Base-by-base conservation (phyloP, 768 basidiomycete species). In the Leucosporidium scottii region DNA sequence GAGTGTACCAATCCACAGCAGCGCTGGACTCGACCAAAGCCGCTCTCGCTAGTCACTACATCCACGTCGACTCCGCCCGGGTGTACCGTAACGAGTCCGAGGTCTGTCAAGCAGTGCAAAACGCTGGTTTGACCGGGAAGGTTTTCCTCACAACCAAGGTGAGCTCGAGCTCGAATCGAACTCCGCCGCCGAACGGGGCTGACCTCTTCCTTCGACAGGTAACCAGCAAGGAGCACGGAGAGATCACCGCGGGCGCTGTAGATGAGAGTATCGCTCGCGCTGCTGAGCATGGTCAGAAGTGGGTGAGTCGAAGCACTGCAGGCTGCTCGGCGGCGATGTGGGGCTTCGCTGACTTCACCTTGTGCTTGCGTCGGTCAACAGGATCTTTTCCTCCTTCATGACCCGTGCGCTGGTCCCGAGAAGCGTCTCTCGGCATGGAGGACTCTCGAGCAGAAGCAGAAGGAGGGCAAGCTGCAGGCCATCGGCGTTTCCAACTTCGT, bases 401-500 rank as follows among this genome's bases (percentile, higher is more conserved):
- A 79, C 58, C 78, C 79, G 9, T 75, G 72, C 12, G 74, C 76
- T 9, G 79, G 79, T 12, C 74, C 73, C 0, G 76, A 77, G 66
- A 75, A 75, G 61, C 68, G 79, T 23, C 57, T 71, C 28, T 68
- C 75, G 59, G 75, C 75, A 23, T 89, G 87, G 87, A 77, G 80
- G 64, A 87, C 85, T 0, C 82, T 85, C 58, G 89, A 91, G 75
- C 84, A 87, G 77, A 79, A 89, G 78, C 87, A 89, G 4, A 84
- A 84, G 70, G 86, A 85, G 73, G 90, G 90, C 28, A 87, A 90
- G 76, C 79, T 88, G 53, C 83, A 83, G 75, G 87, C 89, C 72
- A 91, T 91, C 62, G 90, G 90, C 53, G 81, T 91, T 53, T 88
- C 87, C 87, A 92, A 92, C 77, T 88, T 88, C 79, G 87, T 86